These are phyloP conservation scores for Aspergillus udagawae DNA, from an alignment of 2,329 filamentous ascomycete species.

Conservation along the genomic window DNA sequence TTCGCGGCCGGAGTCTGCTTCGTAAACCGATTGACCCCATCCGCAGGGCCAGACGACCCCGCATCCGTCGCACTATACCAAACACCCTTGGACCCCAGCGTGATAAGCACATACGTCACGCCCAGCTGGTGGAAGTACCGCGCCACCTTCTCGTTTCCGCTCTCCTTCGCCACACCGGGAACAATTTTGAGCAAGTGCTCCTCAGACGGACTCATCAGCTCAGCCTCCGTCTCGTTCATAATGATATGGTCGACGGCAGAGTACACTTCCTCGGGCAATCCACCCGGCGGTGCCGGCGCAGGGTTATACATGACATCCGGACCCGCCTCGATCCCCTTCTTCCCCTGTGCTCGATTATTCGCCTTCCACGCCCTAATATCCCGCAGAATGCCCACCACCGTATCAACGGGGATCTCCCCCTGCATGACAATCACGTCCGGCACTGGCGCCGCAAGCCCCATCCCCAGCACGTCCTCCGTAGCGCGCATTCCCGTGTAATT, in stretches of 20 bases:
- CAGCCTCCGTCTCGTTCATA: constrained; percentile 86
- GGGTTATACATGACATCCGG: constrained; percentile 78
- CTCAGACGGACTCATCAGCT: constrained; percentile 60
- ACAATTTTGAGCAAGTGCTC: constrained; percentile 25
- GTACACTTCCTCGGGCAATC: constrained; percentile 64
- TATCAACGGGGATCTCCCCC: constrained; percentile 68
- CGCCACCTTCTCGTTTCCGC: constrained; percentile 53
- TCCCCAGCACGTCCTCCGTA: constrained; percentile 35
- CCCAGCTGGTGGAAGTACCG: constrained; percentile 63
- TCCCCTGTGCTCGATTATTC: constrained; percentile 42
- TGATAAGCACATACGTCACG: constrained; percentile 75
- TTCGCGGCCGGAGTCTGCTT: constrained; percentile 59
- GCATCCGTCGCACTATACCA: constrained; percentile 57
- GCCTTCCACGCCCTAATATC: constrained; percentile 29
- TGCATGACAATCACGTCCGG: constrained; percentile 70
- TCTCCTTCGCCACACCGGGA: constrained; percentile 35
- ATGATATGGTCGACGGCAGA: constrained; percentile 70
- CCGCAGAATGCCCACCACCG: constrained; percentile 59
- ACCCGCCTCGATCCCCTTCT: constrained; percentile 30
- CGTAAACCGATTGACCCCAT: constrained; percentile 26
- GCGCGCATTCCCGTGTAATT: constrained; percentile 52
- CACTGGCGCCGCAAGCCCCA: constrained; percentile 34
- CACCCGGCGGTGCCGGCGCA: constrained; percentile 74
- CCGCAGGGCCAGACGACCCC: constrained; percentile 39
- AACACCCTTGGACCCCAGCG: constrained; percentile 75